These are phyloP conservation scores for Ilyonectria sp. DNA, from an alignment of 2,329 filamentous ascomycete species.

Conservation along the genomic window DNA sequence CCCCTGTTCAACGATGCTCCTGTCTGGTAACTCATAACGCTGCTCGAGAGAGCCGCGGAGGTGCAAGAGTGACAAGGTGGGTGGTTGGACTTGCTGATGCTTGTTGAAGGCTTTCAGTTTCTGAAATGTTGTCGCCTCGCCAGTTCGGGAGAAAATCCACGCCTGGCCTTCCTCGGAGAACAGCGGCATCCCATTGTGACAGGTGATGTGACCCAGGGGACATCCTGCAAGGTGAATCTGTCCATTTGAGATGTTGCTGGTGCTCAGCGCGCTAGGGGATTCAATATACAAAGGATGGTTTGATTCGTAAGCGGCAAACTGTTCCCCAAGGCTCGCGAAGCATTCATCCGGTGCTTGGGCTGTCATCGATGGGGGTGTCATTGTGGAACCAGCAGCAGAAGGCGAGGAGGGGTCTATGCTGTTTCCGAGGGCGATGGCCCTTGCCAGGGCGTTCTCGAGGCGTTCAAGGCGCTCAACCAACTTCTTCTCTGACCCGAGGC, in stretches of 20 bases:
- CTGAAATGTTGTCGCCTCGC: constrained; percentile 21
- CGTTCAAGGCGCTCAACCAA: constrained; percentile 41
- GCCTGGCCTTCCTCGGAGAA: constrained; percentile 40
- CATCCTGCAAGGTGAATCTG: constrained; percentile 44
- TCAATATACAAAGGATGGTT: constrained; percentile 12
- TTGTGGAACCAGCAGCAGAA: too few relatives aligned
- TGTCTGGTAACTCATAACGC: too few relatives aligned
- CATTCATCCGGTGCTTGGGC: too few relatives aligned
- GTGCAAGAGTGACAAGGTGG: too few relatives aligned
- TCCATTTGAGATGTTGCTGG: constrained; percentile 37
- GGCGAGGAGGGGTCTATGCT: too few relatives aligned
- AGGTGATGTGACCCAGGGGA: constrained; percentile 44
- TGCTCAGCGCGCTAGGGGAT: constrained; percentile 27
- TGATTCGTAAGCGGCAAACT: constrained; percentile 23
- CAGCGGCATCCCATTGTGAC: constrained; percentile 43
- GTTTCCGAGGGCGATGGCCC: constrained; percentile 38
- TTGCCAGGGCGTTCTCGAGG: constrained; percentile 41
- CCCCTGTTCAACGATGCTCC: too few relatives aligned
- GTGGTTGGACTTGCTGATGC: too few relatives aligned
- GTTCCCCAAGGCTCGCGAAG: constrained; percentile 27
- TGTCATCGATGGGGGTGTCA: too few relatives aligned
- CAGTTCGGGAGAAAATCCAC: constrained; percentile 41
- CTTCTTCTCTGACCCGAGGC: constrained; percentile 32
- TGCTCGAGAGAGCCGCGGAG: too few relatives aligned
- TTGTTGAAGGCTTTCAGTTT: background rate